Evolutionary conservation across 257 asterid species (phyloP).

Genomic region (Solanum chiquidenum): DNA sequence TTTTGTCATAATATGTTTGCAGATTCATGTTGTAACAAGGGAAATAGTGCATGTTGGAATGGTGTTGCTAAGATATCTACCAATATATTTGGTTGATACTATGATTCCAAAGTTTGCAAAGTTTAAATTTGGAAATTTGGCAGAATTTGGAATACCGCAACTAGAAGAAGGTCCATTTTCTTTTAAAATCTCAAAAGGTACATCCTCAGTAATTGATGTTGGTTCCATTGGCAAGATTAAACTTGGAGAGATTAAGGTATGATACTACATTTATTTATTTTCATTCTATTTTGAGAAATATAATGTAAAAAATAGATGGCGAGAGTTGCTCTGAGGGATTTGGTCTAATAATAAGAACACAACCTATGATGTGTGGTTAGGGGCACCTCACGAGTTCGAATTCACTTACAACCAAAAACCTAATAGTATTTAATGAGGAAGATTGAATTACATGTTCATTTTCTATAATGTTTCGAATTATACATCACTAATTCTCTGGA

Average conservation of each 20-base stretch:
- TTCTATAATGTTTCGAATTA: too few species aligned
- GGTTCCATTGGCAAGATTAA: slow-evolving; percentile 12
- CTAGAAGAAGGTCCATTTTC: slow-evolving; percentile 33
- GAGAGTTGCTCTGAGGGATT: neutral
- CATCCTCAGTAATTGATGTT: slow-evolving; percentile 29
- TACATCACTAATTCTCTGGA: neutral
- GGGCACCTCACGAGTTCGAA: neutral
- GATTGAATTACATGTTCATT: neutral
- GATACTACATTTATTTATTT: too few species aligned
- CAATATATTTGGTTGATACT: slow-evolving; percentile 14
- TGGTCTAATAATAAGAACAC: neutral
- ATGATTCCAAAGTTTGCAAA: neutral
- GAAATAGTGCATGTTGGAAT: slow-evolving; percentile 31
- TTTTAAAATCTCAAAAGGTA: slow-evolving; percentile 19
- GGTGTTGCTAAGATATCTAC: slow-evolving; percentile 15
- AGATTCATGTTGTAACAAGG: slow-evolving; percentile 34
- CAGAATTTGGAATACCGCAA: slow-evolving; percentile 12
- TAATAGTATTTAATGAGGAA: neutral
- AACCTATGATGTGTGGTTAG: neutral
- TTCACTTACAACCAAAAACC: neutral
- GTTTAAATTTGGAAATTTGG: slow-evolving; percentile 15
- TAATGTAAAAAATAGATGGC: neutral
- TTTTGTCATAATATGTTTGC: neutral
- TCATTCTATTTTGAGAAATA: neutral
- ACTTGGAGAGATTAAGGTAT: slow-evolving; percentile 24